Base-by-base conservation (phyloP, 768 basidiomycete species). In the Russula dissimulans region DNA sequence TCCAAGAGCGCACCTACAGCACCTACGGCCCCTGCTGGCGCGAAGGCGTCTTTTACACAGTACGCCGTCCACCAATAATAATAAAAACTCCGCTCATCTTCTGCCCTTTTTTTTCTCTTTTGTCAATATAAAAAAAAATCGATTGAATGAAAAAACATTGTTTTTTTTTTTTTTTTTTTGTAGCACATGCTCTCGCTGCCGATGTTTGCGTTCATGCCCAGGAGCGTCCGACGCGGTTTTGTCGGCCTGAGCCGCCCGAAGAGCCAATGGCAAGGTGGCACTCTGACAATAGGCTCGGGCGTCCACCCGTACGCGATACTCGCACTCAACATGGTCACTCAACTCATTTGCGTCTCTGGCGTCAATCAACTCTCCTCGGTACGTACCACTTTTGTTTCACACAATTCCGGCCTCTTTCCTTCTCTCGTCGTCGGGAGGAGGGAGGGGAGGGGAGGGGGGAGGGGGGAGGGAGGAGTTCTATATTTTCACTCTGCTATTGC, bases 31-130 rank as follows among this genome's bases (percentile, higher is more conserved):
- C 85, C 0, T 82, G 79, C 64, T 94, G 91, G 91, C 82, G 79
- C 66, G 91, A 92, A 71, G 85, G 84, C 3, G 77, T 92, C 3
- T 92, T 94, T 68, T 94, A 92, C 70, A 88, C 85, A 36, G 90
- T 91, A 68, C 49, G 79, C 62, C 34, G 22, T 26, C 22, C 22
- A 26, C n/a, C 45, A 57, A 1, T 41, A 10, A 36, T 10, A 36
- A 36, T 2, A 36, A 36, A 36, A 15, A 11, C 14, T 8, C 9
- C 10, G 14, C 39, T 41, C 39, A 41, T 41, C 10, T 4, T 4
- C 4, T 4, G 11, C 10, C 1, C 10, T 41, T 49, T 34, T 9
- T 29, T 29, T n/a, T 26, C 31, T 42, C 42, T 10, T 34, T 47
- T 29, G 22, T 26, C 22, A 26, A 26, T 26, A 1, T 26, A 31